Evolutionary conservation across 805 yeast species (phyloP), one percentile per base, ranked within the genome.

Genomic region (Zygosaccharomyces lentus): DNA sequence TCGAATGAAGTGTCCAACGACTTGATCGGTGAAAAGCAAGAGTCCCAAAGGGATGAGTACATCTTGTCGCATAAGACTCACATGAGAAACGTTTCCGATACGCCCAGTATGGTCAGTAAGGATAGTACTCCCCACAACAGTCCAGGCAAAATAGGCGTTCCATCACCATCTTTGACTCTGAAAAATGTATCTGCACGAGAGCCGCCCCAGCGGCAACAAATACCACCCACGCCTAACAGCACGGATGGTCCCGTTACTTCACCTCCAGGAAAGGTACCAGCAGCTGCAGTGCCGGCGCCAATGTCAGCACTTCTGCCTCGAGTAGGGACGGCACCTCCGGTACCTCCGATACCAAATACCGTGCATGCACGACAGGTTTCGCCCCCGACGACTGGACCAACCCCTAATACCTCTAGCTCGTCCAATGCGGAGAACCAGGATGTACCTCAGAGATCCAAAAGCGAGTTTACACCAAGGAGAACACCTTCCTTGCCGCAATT

Each of bases 401-500:
- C 32, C 2, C 9, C 32, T 29, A 29, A 29, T 13, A 10, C 32
- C 3, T 29, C 32, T 29, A 29, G 15, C 32, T n/a, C 32, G 16
- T n/a, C 32, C 3, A 29, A 29, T 19, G 21, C 21, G 21, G 21
- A 19, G 5, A 19, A 3, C n/a, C 32, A 29, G 32, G 32, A 29
- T 3, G 19, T 41, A 3, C 41, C 48, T 25, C 41, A 50, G 27
- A 39, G 56, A 29, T 50, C 55, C 9, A 53, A 53, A 36, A 53
- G 56, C 38, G 64, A 53, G 24, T 47, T 50, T 15, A 39, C 52
- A 5, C 59, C 59, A 32, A 51, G 46, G 29, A 54, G 57, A 34
- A 59, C 56, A 31, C 64, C 66, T 7, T 61, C 67, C 4, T 48
- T 62, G 37, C 62, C 67, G 34, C 62, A 61, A 46, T 41, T 64